Base-by-base conservation (phyloP, 202 grass and related monocot genomes). In the Carex arenaria region DNA sequence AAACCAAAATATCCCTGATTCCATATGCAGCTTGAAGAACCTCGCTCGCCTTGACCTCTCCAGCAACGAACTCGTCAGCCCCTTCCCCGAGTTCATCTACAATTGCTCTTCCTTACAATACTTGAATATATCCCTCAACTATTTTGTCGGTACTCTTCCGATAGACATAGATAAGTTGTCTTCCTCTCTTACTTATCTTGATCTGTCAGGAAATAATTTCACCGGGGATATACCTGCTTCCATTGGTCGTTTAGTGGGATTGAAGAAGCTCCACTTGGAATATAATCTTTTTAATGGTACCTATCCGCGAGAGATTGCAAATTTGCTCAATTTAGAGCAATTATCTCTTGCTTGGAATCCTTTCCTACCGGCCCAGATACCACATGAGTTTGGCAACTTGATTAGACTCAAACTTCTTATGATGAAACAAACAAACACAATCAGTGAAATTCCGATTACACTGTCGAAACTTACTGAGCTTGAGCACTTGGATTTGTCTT, bases 41-140 rank as follows among this genome's bases (percentile, higher is more conserved):
- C 91, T 98, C 31, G 10, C 76, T 34, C n/a, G 1, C 38, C 91
- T 98, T 32, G 83, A 95, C 64, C 91, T 98, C 70, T 87, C 84
- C 47, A 3, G 45, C 84, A 95, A 92, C 78, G 31, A 84, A 22
- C 82, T 98, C 55, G 56, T 76, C 15, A 65, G 86, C 34, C 3
- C 14, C 1, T 98, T 98, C 59, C 95, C 91, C 12, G 38, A 63
- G 7, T 8, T 51, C 20, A 89, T 98, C 61, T 92, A 85, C 72
- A 2, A 10, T 3, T 98, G 95, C 73, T 40, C 88, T 69, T 51
- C n/a, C 2, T 80, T 98, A 54, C 8, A 1, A 15, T 87, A 34
- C 87, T 83, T 98, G 45, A 88, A 93, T 75, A 88, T 98, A 83
- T 86, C 90, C 28, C 57, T 87, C 63, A 98, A 95, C 80, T 3